Evolutionary conservation across 768 basidiomycete genomes (phyloP), one percentile per base, ranked within the genome.

Genomic region (Tephrocybe sp.): DNA sequence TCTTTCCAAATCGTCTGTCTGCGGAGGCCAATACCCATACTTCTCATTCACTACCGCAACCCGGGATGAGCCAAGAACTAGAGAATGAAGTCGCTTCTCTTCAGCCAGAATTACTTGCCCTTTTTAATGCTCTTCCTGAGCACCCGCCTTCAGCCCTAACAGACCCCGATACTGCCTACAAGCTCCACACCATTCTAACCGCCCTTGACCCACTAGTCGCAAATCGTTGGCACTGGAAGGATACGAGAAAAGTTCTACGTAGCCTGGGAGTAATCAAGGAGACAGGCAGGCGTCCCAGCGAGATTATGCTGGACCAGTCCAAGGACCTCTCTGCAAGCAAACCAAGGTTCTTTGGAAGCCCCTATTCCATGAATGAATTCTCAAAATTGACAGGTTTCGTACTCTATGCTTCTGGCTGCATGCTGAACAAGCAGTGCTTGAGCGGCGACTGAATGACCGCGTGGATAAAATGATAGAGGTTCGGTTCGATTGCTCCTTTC

Each of bases 151-250:
- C 74, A 4, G 86, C 87, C 1, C 68, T 70, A 39, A 63, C 64
- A 1, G 69, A 84, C 52, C 81, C 82, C 1, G 74, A 79, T 9
- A 66, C 67, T 7, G 83, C 88, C 1, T 74, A 86, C 42, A 63
- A 73, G n/a, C 67, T 97, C 15, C 79, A 93, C 60, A 68, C 64
- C 9, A 71, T 97, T 11, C 70, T 99, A 16, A 66, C 69, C 8
- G 61, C 69, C 3, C 73, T 98, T 4, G 97, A 98, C 59, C 83
- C 83, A 0, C 57, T 62, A 0, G 81, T 92, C 38, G 91, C 88
- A 0, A 75, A 75, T 24, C 74, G 94, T 53, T 98, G 95, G 95
- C 97, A 99, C 63, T 98, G 95, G 95, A 78, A 76, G 55, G 97
- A 99, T 58, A 86, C 91, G 0, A 76, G 95, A 25, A 99, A 97